A percentile compares a stretch with the other conserved stretches of the same genome.
phyloP scores from a whole-genome alignment of 345 rosid species.

The Euphorbia pulcherrima region DNA sequence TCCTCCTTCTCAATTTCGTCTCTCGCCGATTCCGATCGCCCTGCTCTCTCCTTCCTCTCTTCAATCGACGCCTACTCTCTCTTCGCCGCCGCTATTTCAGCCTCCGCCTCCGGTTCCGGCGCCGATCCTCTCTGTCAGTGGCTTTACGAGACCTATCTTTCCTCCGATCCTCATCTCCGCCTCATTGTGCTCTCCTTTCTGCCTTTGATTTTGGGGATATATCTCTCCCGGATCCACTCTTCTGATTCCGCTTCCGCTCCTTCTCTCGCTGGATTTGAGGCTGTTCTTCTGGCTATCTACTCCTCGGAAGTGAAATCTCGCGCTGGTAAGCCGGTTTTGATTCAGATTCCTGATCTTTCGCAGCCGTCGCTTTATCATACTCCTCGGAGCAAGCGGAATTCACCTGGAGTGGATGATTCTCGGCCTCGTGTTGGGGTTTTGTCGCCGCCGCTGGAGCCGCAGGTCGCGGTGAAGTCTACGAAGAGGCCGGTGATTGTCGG shows the following conservation, averaged over 20 bases:
- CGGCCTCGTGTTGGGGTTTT: conserved; percentile 48
- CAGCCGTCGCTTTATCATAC: conserved; percentile 86
- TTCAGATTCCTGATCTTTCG: conserved; percentile 78
- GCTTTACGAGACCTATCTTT: conserved; percentile 88
- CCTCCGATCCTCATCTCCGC: conserved; percentile 80
- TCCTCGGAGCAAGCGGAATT: conserved; percentile 41
- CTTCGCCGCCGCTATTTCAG: conserved; percentile 46
- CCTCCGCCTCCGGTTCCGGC: conserved; percentile 72
- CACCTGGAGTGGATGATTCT: conserved; percentile 25
- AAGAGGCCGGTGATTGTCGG: conserved; percentile 69
- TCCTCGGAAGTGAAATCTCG: conserved; percentile 73
- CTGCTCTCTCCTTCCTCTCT: conserved; percentile 83
- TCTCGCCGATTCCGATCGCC: conserved; percentile 84
- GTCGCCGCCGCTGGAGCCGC: conserved; percentile 68
- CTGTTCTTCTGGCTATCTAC: conserved; percentile 84
- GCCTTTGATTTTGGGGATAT: conserved; percentile 65
- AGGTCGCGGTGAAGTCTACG: conserved; percentile 74
- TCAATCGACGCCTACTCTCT: conserved; percentile 59
- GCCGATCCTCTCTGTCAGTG: conserved; percentile 91
- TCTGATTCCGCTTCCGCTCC: conserved; percentile 40
- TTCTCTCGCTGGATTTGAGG: conserved; percentile 87
- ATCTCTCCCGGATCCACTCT: conserved; percentile 77
- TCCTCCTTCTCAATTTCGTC: conserved; percentile 55
- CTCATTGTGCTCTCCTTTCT: conserved; percentile 78
- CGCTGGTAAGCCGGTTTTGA: conserved; percentile 67